Evolutionary conservation across 495 filamentous ascomycete genomes (phyloP), one percentile per base, ranked within the genome.

Genomic region (Talaromyces stipitatus): DNA sequence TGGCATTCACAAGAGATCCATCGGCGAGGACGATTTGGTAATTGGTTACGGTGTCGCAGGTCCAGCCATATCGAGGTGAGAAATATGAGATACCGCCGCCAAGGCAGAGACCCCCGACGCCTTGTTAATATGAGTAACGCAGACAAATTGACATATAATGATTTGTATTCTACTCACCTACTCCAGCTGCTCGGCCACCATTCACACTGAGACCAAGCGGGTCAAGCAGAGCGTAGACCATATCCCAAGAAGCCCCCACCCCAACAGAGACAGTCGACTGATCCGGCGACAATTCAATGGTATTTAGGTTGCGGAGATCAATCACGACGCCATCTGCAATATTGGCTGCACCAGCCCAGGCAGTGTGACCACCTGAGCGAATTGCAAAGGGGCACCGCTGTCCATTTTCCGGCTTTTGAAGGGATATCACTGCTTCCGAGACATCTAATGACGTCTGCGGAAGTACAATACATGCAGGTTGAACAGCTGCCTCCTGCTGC

Each of bases 311-410:
- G 48, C 62, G 62, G 10, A 82, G 71, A 48, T 83, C 81, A 60
- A 85, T 76, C 2, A 80, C 73, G 4, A 82, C 66, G 2, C 81
- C 82, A 27, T 67, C 67, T n/a, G 73, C 59, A 50, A 83, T 77
- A 61, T 79, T 83, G n/a, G 79, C 66, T 22, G 74, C 79, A 29
- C 79, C 78, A 23, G 70, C 72, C 55, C 75, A 78, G 5, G 72
- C 66, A 16, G 71, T 70, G 64, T 85, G 81, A 12, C 72, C 69
- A 29, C 66, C 70, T n/a, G 59, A 58, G 14, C 62, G 62, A 29
- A 73, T 53, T 27, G 70, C 69, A 47, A 72, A 69, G 22, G 45
- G 52, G 67, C 12, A 11, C 26, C 12, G 32, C 9, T 36, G 28
- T 50, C 33, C n/a, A 26, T 61, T 14, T n/a, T n/a, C n/a, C 32